Evolutionary conservation across 225 moss, liverwort and hornwort genomes (phyloP).

Genomic region (Neckera pumila): DNA sequence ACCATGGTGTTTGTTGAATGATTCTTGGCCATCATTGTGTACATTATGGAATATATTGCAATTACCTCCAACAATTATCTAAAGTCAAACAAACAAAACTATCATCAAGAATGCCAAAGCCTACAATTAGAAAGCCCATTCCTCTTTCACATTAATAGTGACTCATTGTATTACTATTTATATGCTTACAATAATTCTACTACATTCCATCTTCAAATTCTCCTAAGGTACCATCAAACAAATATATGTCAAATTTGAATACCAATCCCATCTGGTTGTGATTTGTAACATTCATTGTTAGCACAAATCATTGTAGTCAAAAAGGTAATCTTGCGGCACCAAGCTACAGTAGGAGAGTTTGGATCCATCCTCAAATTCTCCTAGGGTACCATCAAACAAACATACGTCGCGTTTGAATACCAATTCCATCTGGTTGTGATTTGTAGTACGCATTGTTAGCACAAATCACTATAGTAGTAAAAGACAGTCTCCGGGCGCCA

Average conservation of each 20-base stretch:
- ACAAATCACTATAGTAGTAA: not conserved
- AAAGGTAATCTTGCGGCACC: rapidly evolving
- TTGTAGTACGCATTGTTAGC: rapidly evolving
- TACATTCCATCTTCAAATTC: not conserved
- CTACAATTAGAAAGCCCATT: too few species aligned
- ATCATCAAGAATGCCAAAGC: not conserved
- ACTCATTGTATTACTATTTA: not conserved
- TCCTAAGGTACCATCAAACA: not conserved
- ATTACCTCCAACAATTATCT: not conserved
- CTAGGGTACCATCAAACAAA: not conserved
- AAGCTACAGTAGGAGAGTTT: rapidly evolving
- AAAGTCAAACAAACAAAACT: not conserved
- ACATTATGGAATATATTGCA: not conserved
- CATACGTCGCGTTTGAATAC: not conserved
- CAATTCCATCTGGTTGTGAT: rapidly evolving
- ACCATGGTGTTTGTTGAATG: not conserved
- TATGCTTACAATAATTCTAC: too few species aligned
- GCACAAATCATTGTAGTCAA: not conserved
- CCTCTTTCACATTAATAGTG: not conserved
- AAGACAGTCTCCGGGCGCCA: rapidly evolving
- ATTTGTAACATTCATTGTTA: rapidly evolving
- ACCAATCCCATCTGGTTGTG: rapidly evolving
- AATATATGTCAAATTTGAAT: not conserved
- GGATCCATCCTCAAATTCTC: not conserved
- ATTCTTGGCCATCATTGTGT: not conserved